phyloP scores from a whole-genome alignment of 1,284 basidiomycete genomes.

The Clitocybe nebularis region DNA sequence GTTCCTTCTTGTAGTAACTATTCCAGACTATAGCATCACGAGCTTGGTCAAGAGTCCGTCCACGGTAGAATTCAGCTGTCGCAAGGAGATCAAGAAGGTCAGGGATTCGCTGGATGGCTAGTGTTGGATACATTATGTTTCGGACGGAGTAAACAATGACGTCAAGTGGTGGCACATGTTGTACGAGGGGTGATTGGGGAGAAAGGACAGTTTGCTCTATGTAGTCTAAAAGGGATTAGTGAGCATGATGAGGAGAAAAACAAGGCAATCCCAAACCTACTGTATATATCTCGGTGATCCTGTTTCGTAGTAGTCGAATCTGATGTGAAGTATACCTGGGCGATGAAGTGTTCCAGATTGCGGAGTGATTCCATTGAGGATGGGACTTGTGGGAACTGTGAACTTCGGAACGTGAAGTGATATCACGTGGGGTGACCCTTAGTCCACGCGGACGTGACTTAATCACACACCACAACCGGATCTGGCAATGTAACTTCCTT shows the following conservation, averaged over 20 bases:
- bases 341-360: slow-evolving; percentile 16
- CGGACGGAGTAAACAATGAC: slow-evolving; percentile 34
- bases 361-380: slow-evolving; percentile 14
- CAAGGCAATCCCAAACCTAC: slow-evolving; percentile 6
- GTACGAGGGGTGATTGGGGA: slow-evolving; percentile 18
- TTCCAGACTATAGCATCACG: slow-evolving; percentile 31
- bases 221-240: slow-evolving; percentile 10
- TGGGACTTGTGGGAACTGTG: neutral
- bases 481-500: slow-evolving; percentile 16
- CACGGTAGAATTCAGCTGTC: slow-evolving; percentile 37
- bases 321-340: slow-evolving; percentile 8
- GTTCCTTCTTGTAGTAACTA: slow-evolving; percentile 24
- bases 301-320: slow-evolving; percentile 4
- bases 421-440: too few relatives aligned
- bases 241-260: neutral
- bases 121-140: slow-evolving; percentile 33
- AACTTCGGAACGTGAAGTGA: neutral
- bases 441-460: neutral
- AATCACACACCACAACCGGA: slow-evolving; percentile 2
- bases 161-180: slow-evolving; percentile 27
- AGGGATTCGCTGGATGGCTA: slow-evolving; percentile 31
- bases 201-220: slow-evolving; percentile 20
- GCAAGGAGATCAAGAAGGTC: slow-evolving; percentile 39
- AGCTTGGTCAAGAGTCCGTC: slow-evolving; percentile 24
- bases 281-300: slow-evolving; percentile 19